Conservation (phyloP, 345 rosid species). For the Anacardium occidentale region DNA sequence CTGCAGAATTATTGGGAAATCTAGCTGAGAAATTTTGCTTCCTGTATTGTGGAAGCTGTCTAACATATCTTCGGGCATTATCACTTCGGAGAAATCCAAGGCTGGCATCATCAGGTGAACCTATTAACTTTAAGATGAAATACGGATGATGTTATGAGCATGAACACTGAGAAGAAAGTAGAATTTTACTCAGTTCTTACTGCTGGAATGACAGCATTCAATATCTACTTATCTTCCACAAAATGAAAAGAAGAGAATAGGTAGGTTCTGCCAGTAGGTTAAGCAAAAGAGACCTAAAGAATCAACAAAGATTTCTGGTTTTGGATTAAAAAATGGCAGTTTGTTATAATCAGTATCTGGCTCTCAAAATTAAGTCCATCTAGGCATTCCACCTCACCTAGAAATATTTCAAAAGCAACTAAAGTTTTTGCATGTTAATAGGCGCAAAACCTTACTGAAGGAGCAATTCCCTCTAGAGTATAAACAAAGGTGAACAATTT, state of each 20-base stretch:
- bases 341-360: neutral
- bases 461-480: neutral
- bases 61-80: conserved; percentile 78
- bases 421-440: neutral
- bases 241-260: neutral
- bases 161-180: neutral
- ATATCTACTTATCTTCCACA: neutral
- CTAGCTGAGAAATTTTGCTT: conserved; percentile 67
- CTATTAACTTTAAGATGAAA: conserved; percentile 61
- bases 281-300: neutral
- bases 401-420: neutral
- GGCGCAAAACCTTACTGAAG: neutral
- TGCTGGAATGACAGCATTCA: neutral
- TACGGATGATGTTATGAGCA: neutral
- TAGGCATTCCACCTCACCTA: neutral
- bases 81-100: conserved; percentile 87
- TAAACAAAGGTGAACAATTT: neutral
- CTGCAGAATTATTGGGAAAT: conserved; percentile 64
- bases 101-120: conserved; percentile 85
- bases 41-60: conserved; percentile 80
- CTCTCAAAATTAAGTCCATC: neutral
- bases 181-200: neutral
- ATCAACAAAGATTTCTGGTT: neutral
- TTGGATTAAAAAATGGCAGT: neutral
- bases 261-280: neutral